A percentile compares a stretch with the other conserved stretches of the same genome.
Evolutionary conservation across 352 stramenopile species (phyloP).

Genomic region (Aphanomyces invadans): DNA sequence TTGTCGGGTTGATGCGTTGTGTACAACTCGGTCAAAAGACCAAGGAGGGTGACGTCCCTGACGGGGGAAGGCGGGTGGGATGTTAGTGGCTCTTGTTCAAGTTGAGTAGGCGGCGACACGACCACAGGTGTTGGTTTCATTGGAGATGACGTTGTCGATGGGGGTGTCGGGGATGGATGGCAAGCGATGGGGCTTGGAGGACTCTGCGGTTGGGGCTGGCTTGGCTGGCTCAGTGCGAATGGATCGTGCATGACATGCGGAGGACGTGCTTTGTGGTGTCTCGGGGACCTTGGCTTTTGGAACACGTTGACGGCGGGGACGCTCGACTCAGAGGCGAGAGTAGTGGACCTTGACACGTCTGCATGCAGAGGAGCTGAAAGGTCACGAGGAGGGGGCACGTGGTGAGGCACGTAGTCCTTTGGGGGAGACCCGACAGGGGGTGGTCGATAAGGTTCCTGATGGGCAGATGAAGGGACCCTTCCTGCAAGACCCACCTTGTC

Average conservation of each 20-base stretch:
- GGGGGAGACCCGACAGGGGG: background rate
- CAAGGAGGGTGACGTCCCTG: conserved; percentile 37
- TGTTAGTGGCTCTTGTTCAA: no score
- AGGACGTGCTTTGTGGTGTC: background rate
- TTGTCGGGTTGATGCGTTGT: conserved; percentile 69
- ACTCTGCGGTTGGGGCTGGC: background rate
- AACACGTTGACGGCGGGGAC: background rate
- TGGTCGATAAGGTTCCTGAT: no score
- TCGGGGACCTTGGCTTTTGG: conserved; percentile 4
- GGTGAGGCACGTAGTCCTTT: background rate
- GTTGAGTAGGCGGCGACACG: background rate
- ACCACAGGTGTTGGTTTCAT: background rate
- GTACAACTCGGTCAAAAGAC: conserved; percentile 57
- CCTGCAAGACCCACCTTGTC: no score
- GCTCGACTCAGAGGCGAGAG: background rate
- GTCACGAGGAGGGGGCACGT: background rate
- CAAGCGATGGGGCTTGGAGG: background rate
- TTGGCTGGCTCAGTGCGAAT: background rate
- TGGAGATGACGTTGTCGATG: background rate
- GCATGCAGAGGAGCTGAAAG: no score
- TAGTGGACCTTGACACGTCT: no score
- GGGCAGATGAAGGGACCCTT: no score
- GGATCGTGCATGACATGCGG: background rate
- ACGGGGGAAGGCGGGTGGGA: background rate
- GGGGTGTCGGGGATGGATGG: no score